phyloP scores from a whole-genome alignment of 2,329 filamentous ascomycete genomes.

The Diaporthe capsici region DNA sequence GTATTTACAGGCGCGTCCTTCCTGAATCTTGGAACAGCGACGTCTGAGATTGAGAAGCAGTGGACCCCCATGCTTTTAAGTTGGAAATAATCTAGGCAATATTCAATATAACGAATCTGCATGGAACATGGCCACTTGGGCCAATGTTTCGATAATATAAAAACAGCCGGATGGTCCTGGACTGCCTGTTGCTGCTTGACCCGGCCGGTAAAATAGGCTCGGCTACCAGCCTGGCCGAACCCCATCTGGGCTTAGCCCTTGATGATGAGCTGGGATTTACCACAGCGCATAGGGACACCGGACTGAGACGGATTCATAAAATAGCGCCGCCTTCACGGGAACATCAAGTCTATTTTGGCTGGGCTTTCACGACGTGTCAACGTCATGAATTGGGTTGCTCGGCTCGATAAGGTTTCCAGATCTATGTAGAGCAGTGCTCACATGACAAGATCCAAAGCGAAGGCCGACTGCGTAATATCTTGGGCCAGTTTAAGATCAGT shows the following conservation, averaged over 20 bases:
- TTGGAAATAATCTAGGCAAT: not conserved
- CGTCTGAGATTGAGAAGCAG: not conserved
- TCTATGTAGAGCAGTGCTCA: not conserved
- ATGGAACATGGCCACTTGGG: too few relatives aligned
- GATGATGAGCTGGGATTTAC: not conserved
- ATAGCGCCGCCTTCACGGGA: not conserved
- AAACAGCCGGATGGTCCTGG: not conserved
- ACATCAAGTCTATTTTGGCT: not conserved
- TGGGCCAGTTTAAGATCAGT: not conserved
- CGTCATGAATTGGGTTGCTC: not conserved
- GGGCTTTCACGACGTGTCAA: not conserved
- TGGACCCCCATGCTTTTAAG: not conserved
- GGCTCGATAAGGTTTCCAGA: not conserved
- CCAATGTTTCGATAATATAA: not conserved
- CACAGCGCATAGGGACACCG: not conserved
- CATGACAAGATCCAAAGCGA: not conserved
- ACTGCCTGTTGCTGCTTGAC: not conserved
- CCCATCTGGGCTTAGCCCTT: not conserved
- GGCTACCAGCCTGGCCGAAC: constrained; percentile 1
- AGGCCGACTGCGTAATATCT: not conserved
- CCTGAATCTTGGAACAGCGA: not conserved
- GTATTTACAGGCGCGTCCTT: not conserved
- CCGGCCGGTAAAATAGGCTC: constrained; percentile 12
- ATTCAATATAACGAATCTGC: not conserved
- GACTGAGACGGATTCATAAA: constrained; percentile 7